These are phyloP conservation scores for Ettlia oleoabundans DNA, from an alignment of 139 green algal species.

Conservation along the genomic window DNA sequence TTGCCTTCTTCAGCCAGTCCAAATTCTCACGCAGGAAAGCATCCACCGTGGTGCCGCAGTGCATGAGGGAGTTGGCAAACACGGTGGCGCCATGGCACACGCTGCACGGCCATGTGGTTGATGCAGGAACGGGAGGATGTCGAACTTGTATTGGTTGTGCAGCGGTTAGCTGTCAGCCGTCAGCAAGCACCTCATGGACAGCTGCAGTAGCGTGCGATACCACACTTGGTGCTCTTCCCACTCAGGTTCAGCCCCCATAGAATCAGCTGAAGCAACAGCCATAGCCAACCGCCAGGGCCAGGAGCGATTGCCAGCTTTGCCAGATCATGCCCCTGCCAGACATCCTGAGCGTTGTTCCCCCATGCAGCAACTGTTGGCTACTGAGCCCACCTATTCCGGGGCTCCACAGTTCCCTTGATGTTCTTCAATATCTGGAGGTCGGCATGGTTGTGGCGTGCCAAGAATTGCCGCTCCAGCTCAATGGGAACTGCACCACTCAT, in stretches of 20 bases:
- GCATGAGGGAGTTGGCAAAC: slow-evolving; percentile 96
- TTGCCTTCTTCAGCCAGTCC: slow-evolving; percentile 95
- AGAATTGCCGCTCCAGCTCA: slow-evolving; percentile 93
- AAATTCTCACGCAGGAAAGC: slow-evolving; percentile 96
- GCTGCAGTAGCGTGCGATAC: too few species aligned
- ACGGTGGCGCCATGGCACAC: slow-evolving; percentile 95
- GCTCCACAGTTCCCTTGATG: slow-evolving; percentile 88
- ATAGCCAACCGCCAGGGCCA: too few species aligned
- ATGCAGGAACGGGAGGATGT: too few species aligned
- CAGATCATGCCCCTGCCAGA: too few species aligned
- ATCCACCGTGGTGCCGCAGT: slow-evolving; percentile 95
- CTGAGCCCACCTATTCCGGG: slow-evolving; percentile 36
- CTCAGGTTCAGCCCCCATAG: too few species aligned
- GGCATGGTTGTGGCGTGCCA: slow-evolving; percentile 86
- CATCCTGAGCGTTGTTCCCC: too few species aligned
- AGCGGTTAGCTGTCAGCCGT: background rate
- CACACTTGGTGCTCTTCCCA: too few species aligned
- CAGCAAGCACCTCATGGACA: too few species aligned
- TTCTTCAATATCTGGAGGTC: slow-evolving; percentile 91
- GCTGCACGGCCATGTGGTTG: too few species aligned
- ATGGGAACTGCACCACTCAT: slow-evolving; percentile 89
- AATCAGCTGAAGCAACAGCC: too few species aligned
- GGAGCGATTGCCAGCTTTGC: too few species aligned
- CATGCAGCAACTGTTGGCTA: background rate
- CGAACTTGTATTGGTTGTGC: too few species aligned